Evolutionary conservation across 805 yeast species (phyloP).

Genomic region (Saccharomycopsis vini): DNA sequence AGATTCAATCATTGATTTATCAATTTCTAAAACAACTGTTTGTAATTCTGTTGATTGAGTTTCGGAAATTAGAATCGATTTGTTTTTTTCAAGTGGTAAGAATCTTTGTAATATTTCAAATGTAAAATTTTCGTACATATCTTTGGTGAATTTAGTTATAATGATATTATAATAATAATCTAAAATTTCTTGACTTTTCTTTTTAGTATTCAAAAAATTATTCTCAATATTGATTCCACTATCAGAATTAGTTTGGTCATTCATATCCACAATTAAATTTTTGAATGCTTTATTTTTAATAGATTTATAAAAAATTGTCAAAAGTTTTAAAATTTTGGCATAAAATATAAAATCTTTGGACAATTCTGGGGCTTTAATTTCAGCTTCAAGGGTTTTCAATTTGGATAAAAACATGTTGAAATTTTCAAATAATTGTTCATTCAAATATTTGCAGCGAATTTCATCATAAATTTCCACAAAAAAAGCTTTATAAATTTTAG

Average conservation of each 20-base stretch:
- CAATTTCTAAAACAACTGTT: too few relatives aligned
- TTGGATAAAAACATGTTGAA: too few relatives aligned
- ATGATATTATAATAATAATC: neutral
- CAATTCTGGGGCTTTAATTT: too few relatives aligned
- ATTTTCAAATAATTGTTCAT: neutral
- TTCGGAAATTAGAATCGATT: too few relatives aligned
- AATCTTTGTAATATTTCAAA: neutral
- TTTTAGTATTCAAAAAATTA: too few relatives aligned
- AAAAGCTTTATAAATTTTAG: neutral
- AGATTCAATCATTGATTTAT: too few relatives aligned
- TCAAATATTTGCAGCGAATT: conserved; percentile 1
- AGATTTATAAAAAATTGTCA: neutral
- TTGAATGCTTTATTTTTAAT: conserved; percentile 1
- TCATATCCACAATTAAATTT: neutral
- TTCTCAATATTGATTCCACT: neutral
- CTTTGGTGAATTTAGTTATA: neutral
- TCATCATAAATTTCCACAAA: conserved; percentile 2
- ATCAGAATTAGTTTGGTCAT: neutral
- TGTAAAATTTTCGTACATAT: neutral
- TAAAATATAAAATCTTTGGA: neutral
- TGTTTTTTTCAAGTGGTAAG: neutral
- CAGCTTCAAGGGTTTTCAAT: too few relatives aligned
- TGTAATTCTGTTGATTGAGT: too few relatives aligned
- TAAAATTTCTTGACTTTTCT: neutral
- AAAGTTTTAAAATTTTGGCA: neutral